phyloP scores from a whole-genome alignment of 1,139 yeast genomes.

The Tardiomyces blankii region DNA sequence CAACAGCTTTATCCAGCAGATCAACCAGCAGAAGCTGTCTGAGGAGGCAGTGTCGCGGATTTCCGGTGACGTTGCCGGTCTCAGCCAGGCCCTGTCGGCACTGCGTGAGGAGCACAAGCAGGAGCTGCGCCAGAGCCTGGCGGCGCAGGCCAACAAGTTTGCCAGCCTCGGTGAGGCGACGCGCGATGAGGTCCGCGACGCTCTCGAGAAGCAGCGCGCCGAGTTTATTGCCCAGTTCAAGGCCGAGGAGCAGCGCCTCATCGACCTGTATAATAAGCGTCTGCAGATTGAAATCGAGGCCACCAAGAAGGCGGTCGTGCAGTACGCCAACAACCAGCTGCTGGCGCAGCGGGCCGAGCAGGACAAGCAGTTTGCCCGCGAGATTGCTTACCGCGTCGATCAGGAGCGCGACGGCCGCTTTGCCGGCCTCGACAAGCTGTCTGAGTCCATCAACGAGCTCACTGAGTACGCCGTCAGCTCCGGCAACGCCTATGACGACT shows the following conservation, averaged over 20 bases:
- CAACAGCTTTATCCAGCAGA: slow-evolving; percentile 40
- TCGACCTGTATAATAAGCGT: slow-evolving; percentile 48
- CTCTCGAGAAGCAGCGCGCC: slow-evolving; percentile 38
- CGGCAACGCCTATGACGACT: slow-evolving; percentile 43
- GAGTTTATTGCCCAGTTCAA: slow-evolving; percentile 49
- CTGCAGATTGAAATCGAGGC: slow-evolving; percentile 59
- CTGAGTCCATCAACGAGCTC: slow-evolving; percentile 44
- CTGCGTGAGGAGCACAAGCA: slow-evolving; percentile 13
- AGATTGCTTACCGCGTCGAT: slow-evolving; percentile 56
- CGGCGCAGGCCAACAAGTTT: slow-evolving; percentile 25
- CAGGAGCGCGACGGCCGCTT: slow-evolving; percentile 75
- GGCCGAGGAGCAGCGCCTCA: slow-evolving; percentile 51
- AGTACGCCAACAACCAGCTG: slow-evolving; percentile 71
- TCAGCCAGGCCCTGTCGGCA: slow-evolving; percentile 19
- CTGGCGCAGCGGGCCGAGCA: slow-evolving; percentile 61
- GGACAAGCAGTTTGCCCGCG: slow-evolving; percentile 57
- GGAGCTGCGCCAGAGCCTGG: slow-evolving; percentile 17
- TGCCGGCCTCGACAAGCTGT: slow-evolving; percentile 52
- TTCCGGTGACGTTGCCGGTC: slow-evolving; percentile 17
- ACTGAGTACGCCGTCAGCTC: slow-evolving; percentile 50
- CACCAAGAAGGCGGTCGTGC: slow-evolving; percentile 53
- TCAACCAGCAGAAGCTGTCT: slow-evolving; percentile 31
- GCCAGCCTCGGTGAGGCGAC: slow-evolving; percentile 15
- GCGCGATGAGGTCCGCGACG: slow-evolving; percentile 23
- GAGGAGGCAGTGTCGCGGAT: slow-evolving; percentile 20